Conservation (phyloP, 345 rosid species). For the Melaleuca alternifolia region DNA sequence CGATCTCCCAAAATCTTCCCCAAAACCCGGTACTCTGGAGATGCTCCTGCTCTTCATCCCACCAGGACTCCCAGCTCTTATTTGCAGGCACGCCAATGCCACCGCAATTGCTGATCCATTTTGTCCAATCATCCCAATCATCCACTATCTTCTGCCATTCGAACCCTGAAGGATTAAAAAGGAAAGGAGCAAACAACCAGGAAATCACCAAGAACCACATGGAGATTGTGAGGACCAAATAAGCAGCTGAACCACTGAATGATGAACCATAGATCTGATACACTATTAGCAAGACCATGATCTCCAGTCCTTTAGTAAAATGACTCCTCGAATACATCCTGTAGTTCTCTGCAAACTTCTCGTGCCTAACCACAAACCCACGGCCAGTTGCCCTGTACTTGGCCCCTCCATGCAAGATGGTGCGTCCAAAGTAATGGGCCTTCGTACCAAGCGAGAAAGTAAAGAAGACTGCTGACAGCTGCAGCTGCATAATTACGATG, state of each 20-base stretch:
- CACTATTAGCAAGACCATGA: slow-evolving; percentile 62
- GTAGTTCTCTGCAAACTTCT: slow-evolving; percentile 96
- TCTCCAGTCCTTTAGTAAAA: slow-evolving; percentile 82
- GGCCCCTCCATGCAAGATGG: slow-evolving; percentile 95
- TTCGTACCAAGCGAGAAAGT: slow-evolving; percentile 96
- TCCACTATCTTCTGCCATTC: slow-evolving; percentile 99
- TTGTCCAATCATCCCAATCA: slow-evolving; percentile 96
- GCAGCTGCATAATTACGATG: slow-evolving; percentile 90
- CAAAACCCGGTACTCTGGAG: slow-evolving; percentile 56
- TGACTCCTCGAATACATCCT: slow-evolving; percentile 98
- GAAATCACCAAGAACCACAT: slow-evolving; percentile 90
- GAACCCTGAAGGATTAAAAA: slow-evolving; percentile 90
- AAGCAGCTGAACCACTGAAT: slow-evolving; percentile 13
- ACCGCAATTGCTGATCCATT: slow-evolving; percentile 87
- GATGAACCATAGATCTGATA: slow-evolving; percentile 59
- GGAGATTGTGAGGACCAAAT: slow-evolving; percentile 47
- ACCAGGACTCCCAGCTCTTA: slow-evolving; percentile 99
- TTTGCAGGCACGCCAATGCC: slow-evolving; percentile 90
- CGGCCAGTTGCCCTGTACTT: slow-evolving; percentile 98
- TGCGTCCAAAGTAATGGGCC: slow-evolving; percentile 85
- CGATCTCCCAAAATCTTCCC: slow-evolving; percentile 68
- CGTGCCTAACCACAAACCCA: slow-evolving; percentile 96
- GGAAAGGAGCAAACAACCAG: slow-evolving; percentile 82
- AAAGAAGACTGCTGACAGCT: slow-evolving; percentile 84
- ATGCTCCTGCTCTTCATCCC: slow-evolving; percentile 98